phyloP scores from a whole-genome alignment of 2,329 filamentous ascomycete genomes.

The Pseudogymnoascus sp. region DNA sequence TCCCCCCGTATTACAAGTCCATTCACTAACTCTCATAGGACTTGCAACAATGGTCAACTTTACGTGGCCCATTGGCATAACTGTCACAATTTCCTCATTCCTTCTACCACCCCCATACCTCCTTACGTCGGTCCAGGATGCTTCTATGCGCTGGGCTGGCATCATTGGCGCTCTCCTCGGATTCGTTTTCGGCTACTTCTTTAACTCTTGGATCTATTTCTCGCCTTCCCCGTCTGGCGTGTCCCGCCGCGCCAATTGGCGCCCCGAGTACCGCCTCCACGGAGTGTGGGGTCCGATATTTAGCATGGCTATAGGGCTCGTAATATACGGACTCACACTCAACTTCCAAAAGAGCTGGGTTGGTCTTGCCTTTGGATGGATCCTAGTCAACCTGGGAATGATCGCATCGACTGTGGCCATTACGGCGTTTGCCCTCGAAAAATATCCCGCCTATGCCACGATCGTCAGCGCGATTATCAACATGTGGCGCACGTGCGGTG shows the following conservation, averaged over 20 bases:
- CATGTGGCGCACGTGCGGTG: slow-evolving; percentile 33
- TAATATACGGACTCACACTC: slow-evolving; percentile 30
- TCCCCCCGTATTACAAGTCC: not conserved
- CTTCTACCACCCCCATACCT: slow-evolving; percentile 28
- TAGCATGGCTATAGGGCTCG: slow-evolving; percentile 26
- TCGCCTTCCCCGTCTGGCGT: slow-evolving; percentile 2
- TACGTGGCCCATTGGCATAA: slow-evolving; percentile 33
- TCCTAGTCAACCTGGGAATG: slow-evolving; percentile 31
- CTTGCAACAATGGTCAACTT: slow-evolving; percentile 30
- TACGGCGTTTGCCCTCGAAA: slow-evolving; percentile 31
- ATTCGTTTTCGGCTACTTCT: slow-evolving; percentile 28
- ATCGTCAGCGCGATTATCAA: slow-evolving; percentile 31
- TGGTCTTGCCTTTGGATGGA: slow-evolving; percentile 31
- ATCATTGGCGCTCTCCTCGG: slow-evolving; percentile 29
- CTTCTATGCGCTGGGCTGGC: slow-evolving; percentile 31
- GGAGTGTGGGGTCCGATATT: slow-evolving; percentile 29
- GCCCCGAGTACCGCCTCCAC: slow-evolving; percentile 29
- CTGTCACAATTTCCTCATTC: slow-evolving; percentile 29
- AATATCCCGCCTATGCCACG: slow-evolving; percentile 29
- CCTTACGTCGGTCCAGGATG: slow-evolving; percentile 28
- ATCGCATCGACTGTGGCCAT: slow-evolving; percentile 30
- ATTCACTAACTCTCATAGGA: not conserved
- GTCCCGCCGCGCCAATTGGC: slow-evolving; percentile 21
- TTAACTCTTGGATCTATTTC: slow-evolving; percentile 29
- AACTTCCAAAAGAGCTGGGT: slow-evolving; percentile 30